A percentile compares a stretch with the other conserved stretches of the same genome.
Conservation (phyloP, 495 filamentous ascomycete genomes). For the Aspergillus baeticus region DNA sequence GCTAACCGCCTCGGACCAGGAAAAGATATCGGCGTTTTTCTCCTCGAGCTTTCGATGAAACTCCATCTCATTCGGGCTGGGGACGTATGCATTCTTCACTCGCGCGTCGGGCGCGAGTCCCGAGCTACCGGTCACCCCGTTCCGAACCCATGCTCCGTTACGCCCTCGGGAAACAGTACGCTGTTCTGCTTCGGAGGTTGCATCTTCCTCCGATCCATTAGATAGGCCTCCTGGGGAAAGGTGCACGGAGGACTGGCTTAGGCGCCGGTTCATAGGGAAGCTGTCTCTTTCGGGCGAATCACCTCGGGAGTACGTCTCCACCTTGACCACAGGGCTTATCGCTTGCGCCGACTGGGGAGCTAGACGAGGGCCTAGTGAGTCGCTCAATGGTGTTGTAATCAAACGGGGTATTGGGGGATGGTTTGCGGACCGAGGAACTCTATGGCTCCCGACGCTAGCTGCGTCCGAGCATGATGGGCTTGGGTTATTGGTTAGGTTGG, state of each 20-base stretch:
- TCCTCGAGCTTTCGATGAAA: constrained; percentile 36
- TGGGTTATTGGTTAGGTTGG: constrained; percentile 18
- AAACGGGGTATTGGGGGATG: constrained; percentile 16
- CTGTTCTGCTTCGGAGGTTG: constrained; percentile 19
- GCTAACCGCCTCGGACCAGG: constrained; percentile 44
- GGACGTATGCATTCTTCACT: constrained; percentile 36
- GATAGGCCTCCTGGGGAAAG: constrained; percentile 35
- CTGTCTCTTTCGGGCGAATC: constrained; percentile 45
- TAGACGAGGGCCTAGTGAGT: constrained; percentile 17
- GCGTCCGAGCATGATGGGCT: constrained; percentile 19
- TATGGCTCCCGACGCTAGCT: constrained; percentile 3
- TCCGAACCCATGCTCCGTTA: constrained; percentile 35
- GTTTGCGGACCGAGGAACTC: background rate
- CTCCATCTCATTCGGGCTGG: constrained; percentile 47
- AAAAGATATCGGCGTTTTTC: constrained; percentile 44
- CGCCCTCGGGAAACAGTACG: constrained; percentile 25
- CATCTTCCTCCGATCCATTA: constrained; percentile 32
- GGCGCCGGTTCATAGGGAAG: constrained; percentile 23
- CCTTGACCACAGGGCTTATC: constrained; percentile 46
- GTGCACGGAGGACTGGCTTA: constrained; percentile 38
- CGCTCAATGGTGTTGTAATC: constrained; percentile 23
- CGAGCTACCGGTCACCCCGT: constrained; percentile 28
- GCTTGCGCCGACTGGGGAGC: constrained; percentile 27
- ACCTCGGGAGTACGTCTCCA: constrained; percentile 45
- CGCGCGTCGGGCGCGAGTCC: constrained; percentile 44